Evolutionary conservation across 495 filamentous ascomycete species (phyloP).

Genomic region (Xylaria venustula): DNA sequence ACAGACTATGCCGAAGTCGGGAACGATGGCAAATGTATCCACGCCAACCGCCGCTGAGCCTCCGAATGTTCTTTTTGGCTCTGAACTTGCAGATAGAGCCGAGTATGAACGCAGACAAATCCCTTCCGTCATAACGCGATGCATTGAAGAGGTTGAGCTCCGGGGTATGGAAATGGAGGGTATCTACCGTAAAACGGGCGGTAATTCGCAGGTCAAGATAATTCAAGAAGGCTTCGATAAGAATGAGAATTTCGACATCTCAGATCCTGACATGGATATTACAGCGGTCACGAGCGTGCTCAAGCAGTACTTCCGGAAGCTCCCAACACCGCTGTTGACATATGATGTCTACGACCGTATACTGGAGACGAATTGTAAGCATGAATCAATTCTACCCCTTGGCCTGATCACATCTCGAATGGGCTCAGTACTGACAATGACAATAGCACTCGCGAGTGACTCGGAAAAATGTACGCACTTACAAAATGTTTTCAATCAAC

Average conservation of each 20-base stretch:
- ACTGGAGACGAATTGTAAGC: conserved; percentile 71
- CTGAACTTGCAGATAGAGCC: conserved; percentile 80
- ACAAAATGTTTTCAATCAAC: conserved; percentile 65
- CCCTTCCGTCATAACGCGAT: conserved; percentile 85
- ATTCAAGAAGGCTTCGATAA: conserved; percentile 91
- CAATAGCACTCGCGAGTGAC: conserved; percentile 51
- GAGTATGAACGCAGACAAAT: conserved; percentile 89
- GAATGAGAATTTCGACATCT: conserved; percentile 81
- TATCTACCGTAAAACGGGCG: conserved; percentile 96
- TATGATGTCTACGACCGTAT: conserved; percentile 89
- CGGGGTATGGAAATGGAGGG: conserved; percentile 98
- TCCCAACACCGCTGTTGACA: conserved; percentile 88
- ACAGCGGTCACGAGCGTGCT: conserved; percentile 92
- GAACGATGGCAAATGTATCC: conserved; percentile 53
- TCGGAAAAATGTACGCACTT: conserved; percentile 65
- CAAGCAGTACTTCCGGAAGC: conserved; percentile 96
- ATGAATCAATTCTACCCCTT: not conserved
- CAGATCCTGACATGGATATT: conserved; percentile 90
- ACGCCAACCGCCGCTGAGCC: conserved; percentile 53
- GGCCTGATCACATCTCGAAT: not conserved
- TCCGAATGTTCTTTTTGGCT: conserved; percentile 76
- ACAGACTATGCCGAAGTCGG: conserved; percentile 44
- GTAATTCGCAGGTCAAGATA: conserved; percentile 77
- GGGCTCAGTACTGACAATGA: conserved; percentile 12
- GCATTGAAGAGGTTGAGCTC: conserved; percentile 95